Base-by-base conservation (phyloP, 352 stramenopile species). In the Aphanomyces invadans region DNA sequence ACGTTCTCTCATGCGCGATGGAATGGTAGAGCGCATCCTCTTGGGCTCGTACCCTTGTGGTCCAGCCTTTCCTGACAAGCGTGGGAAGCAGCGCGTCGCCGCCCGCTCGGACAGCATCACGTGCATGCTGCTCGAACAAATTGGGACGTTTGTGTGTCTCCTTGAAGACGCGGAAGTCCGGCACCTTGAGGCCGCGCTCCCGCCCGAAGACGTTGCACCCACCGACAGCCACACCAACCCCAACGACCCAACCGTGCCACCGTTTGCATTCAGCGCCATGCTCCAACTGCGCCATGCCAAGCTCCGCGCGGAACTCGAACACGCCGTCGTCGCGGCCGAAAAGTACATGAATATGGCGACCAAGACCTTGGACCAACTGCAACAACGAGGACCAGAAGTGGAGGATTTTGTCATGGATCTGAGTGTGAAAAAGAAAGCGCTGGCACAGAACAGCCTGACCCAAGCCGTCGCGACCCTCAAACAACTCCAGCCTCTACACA, bases 91-190 rank as follows among this genome's bases (percentile, higher is more conserved):
- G 29, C 70, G 76, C 19, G 70, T 83, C 4, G 76, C 83, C 12
- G 72, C 77, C 29, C 73, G 77, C 23, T 73, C 75, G 4, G 80
- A 89, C 59, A 74, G 76, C 46, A 74, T 80, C 1, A 87, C 78
- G 23, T 80, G 78, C 45, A 69, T 94, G 1, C 54, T 94, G 11
- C 62, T 92, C 25, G 76, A 89, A 26, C 70, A 81, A 29, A 75
- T 91, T 21, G 76, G 74, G 31, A 77, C 81, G 15, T 94, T 91
- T 53, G 72, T 94, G 15, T 87, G 79, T 65, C 70, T 94, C 0
- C 60, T 81, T 26, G 69, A 74, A 29, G 57, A 64, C 5, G 46
- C 67, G 0, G 85, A 93, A 64, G 56, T 89, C 3, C 11, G 29
- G 15, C 38, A 28, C 2, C 42, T 70, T 39, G 71, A 78, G 57